Base-by-base conservation (phyloP, 345 rosid genomes). In the Anacardium occidentale region DNA sequence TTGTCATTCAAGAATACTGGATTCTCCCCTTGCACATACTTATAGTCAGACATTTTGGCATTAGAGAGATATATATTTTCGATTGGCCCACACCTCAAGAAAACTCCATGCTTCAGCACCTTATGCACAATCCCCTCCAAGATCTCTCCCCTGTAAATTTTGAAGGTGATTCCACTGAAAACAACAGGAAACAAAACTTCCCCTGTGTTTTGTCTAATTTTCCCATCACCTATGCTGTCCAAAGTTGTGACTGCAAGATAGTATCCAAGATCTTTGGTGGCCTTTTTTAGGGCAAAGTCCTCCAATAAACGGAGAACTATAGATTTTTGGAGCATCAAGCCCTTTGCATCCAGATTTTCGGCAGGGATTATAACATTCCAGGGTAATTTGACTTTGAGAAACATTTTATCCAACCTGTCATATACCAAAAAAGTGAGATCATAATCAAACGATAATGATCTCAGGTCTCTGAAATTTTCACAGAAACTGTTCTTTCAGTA, bases 361-460 rank as follows among this genome's bases (percentile, higher is more conserved):
- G 93, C 84, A n/a, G 98, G 77, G 61, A 92, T 82, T 60, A 90
- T 83, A 21, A 88, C 94, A 74, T 95, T 89, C 98, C 97, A 92
- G 0, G 90, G 89, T 74, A 91, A 22, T 82, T 83, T 69, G 34
- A 87, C 94, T 77, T 92, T 82, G 74, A 95, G 90, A 75, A 77
- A 92, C 99, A 90, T 92, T 24, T 42, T 74, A 58, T 20, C 67
- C 20, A 45, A 56, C 65, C 79, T 71, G 57, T 40, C 54, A 76
- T 18, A 69, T 62, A 26, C 21, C 59, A 40, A 29, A 58, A 24
- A 4, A 20, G 51, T 21, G 14, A 32, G 14, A 61, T 29, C 2
- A 47, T 59, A 50, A 60, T 71, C 15, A 60, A 60, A 37, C 10
- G 0, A 24, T 57, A 57, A 3, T 42, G 10, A 44, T 13, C 47